Conservation (phyloP, 371 early-diverging fungal genomes). For the Mortierella sp. region DNA sequence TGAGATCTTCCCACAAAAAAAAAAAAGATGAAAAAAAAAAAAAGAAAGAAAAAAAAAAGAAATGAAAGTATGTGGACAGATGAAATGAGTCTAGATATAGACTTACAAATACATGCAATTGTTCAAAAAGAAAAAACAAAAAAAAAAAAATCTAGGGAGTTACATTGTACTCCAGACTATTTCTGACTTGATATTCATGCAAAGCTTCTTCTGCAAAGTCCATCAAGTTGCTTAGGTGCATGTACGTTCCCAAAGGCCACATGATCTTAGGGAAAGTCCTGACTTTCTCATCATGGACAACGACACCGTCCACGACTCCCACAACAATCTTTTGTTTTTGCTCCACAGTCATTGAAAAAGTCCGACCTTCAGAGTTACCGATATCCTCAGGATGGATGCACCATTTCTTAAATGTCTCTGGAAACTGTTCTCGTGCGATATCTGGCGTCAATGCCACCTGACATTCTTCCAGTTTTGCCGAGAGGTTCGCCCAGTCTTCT, state of each 20-base stretch:
- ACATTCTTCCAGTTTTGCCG: constrained; percentile 21
- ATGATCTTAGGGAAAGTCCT: constrained; percentile 10
- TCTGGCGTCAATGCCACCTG: constrained; percentile 21
- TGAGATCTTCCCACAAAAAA: too few relatives aligned
- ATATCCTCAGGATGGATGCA: constrained; percentile 33
- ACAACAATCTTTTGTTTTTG: constrained; percentile 13
- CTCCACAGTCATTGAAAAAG: constrained; percentile 12
- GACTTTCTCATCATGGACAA: constrained; percentile 10
- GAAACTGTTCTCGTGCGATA: constrained; percentile 21
- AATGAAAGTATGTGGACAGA: background rate
- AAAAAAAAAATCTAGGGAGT: background rate
- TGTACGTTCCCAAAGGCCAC: constrained; percentile 31
- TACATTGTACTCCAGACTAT: constrained; percentile 25
- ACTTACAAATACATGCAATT: background rate
- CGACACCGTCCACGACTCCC: constrained; percentile 9
- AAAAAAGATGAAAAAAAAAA: too few relatives aligned
- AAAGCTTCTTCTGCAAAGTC: constrained; percentile 36
- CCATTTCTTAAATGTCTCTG: constrained; percentile 29
- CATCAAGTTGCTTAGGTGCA: constrained; percentile 23
- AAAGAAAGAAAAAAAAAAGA: too few relatives aligned
- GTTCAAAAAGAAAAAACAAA: background rate
- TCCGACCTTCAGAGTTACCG: background rate
- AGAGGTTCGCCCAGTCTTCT: constrained; percentile 25
- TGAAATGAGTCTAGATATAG: background rate
- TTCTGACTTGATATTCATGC: constrained; percentile 31